Conservation (phyloP, 306 rosid species). For the Luffa aegyptiaca region DNA sequence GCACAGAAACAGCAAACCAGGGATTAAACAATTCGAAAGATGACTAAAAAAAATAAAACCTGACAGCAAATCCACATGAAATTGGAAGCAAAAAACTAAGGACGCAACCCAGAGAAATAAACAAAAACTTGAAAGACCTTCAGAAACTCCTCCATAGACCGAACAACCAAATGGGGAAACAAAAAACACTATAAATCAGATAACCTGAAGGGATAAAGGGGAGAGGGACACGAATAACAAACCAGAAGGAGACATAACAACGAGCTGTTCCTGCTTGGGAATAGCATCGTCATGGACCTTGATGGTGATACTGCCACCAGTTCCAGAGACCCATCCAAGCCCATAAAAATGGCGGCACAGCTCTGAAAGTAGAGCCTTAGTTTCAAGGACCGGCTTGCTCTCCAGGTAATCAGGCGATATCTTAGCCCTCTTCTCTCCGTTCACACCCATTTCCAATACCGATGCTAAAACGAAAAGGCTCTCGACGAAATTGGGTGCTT, state of each 20-base stretch:
- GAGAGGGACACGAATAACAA: not conserved
- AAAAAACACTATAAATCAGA: not conserved
- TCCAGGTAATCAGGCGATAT: constrained; percentile 60
- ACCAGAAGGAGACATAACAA: constrained; percentile 89
- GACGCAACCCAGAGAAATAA: not conserved
- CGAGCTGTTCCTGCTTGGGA: constrained; percentile 62
- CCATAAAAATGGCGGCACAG: constrained; percentile 88
- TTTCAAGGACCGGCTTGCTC: constrained; percentile 55
- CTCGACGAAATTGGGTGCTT: not conserved
- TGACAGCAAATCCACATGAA: not conserved
- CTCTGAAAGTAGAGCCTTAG: constrained; percentile 58
- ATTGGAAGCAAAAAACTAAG: not conserved
- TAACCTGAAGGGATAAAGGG: not conserved
- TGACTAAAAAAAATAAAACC: not conserved
- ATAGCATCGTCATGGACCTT: constrained; percentile 72
- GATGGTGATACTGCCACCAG: constrained; percentile 90
- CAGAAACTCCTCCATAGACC: not conserved
- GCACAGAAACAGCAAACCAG: not conserved
- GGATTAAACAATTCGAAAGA: not conserved
- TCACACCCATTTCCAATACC: constrained; percentile 22
- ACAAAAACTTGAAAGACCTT: not conserved
- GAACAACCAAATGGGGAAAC: constrained; percentile 2
- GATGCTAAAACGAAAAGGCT: not conserved
- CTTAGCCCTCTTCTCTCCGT: constrained; percentile 35
- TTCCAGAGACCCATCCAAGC: constrained; percentile 92